phyloP scores from a whole-genome alignment of 2,329 filamentous ascomycete species.

The Beauveria caledonica region DNA sequence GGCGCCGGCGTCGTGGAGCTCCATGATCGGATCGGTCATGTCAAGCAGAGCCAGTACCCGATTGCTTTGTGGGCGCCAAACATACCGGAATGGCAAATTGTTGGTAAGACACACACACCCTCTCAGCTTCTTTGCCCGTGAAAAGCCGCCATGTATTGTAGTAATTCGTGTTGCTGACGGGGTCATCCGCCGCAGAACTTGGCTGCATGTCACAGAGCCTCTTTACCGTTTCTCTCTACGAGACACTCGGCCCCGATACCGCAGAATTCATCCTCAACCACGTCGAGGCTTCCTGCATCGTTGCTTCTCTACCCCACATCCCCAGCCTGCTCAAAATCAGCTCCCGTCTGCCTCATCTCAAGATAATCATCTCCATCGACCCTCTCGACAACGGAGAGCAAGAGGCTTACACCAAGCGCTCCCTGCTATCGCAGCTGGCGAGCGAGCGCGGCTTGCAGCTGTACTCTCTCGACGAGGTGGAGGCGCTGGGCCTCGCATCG shows the following conservation, averaged over 20 bases:
- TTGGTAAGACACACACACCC: conserved; percentile 35
- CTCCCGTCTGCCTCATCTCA: conserved; percentile 68
- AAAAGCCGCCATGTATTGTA: no score
- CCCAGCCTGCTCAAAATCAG: conserved; percentile 72
- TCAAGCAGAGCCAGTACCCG: conserved; percentile 55
- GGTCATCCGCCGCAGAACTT: conserved; percentile 50
- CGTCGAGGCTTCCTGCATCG: conserved; percentile 64
- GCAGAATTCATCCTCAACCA: conserved; percentile 97
- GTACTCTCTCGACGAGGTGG: conserved; percentile 71
- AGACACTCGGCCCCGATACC: conserved; percentile 84
- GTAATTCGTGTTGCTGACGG: not conserved
- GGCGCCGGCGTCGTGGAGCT: conserved; percentile 72
- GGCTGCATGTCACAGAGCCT: conserved; percentile 80
- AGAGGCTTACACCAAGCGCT: conserved; percentile 67
- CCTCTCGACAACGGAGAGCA: conserved; percentile 72
- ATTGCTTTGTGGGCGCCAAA: conserved; percentile 84
- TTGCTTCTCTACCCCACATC: conserved; percentile 73
- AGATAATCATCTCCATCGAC: conserved; percentile 83
- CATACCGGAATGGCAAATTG: conserved; percentile 78
- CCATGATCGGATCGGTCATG: conserved; percentile 58
- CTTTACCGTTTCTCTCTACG: conserved; percentile 89
- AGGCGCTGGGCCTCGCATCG: conserved; percentile 65
- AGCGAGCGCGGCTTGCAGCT: conserved; percentile 67
- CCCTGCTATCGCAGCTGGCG: conserved; percentile 68
- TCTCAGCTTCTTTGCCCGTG: no score